Base-by-base conservation (phyloP, 2,329 filamentous ascomycete genomes). In the Albifimbria verrucaria region DNA sequence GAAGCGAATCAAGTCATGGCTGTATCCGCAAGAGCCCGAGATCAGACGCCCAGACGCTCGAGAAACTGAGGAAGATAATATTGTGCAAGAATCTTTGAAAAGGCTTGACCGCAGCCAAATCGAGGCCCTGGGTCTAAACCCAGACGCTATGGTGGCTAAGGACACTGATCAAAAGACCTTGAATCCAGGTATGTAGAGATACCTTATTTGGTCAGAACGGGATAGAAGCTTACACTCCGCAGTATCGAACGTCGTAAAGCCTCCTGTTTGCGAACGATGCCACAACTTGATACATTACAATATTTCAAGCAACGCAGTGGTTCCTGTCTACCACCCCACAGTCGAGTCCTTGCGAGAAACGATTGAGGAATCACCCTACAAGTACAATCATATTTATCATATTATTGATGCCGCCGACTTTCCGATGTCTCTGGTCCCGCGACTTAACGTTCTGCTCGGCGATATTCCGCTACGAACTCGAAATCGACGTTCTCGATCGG, bases 371-470 rank as follows among this genome's bases (percentile, higher is more conserved):
- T 96, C 93, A 1, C 92, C 92, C 0, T 87, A 95, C 72, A 89
- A 89, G 67, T 83, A 89, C 66, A 97, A 99, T 64, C 90, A 97
- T 70, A 87, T 99, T 56, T 99, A 97, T 68, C 94, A 99, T 70
- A 80, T 99, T 23, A 76, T 99, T 21, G 94, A 99, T 65, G 93
- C 94, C 3, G 94, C 92, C 55, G 94, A 99, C 70, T 97, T 99
- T 59, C 94, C 94, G 20, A 89, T 99, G 82, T 97, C 94, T 2
- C 73, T 99, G 15, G 78, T 97, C 4, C 90, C 91, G 1, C 83
- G 86, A 44, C 81, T 99, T 10, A 82, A 88, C 55, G 76, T 82
- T 7, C 76, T 90, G 1, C 77, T 97, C 2, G 78, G 86, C 28
- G 76, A 92, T 10, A 86, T 90, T 55, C 85, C 87, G 7, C 77